Conservation (phyloP, 768 basidiomycete genomes). For the Rhizopogon vinicolor region DNA sequence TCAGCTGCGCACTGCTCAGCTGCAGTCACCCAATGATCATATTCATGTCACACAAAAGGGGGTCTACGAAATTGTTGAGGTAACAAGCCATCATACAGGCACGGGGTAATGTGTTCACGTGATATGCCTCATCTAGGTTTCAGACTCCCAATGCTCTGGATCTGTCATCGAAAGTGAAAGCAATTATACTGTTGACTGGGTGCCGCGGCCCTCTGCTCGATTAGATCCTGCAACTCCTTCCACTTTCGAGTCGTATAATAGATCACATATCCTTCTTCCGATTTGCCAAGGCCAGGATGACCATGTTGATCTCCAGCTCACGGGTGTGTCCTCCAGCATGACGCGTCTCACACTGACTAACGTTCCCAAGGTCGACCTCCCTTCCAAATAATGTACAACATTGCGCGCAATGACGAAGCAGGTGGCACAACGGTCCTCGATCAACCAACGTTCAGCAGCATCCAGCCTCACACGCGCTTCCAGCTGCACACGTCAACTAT, state of each 20-base stretch:
- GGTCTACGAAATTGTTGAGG: conserved; percentile 68
- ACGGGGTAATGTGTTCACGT: not conserved
- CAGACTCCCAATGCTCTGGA: conserved; percentile 85
- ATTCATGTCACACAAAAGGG: conserved; percentile 75
- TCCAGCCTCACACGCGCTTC: conserved; percentile 74
- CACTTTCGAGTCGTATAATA: conserved; percentile 57
- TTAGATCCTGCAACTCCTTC: conserved; percentile 58
- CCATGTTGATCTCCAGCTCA: conserved; percentile 80
- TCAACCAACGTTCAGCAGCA: conserved; percentile 80
- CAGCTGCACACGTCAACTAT: conserved; percentile 74
- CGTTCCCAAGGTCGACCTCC: conserved; percentile 69
- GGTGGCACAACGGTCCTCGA: conserved; percentile 70
- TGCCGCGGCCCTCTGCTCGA: conserved; percentile 71
- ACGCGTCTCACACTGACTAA: not conserved
- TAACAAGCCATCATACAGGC: conserved; percentile 24
- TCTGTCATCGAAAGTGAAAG: conserved; percentile 53
- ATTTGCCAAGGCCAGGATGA: conserved; percentile 82
- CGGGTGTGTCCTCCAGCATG: conserved; percentile 39
- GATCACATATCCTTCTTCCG: conserved; percentile 68
- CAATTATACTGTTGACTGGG: conserved; percentile 71
- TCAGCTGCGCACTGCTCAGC: conserved; percentile 33
- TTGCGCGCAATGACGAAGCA: conserved; percentile 62
- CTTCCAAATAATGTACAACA: conserved; percentile 89
- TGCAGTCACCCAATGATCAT: conserved; percentile 64
- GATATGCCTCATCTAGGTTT: conserved; percentile 43